Evolutionary conservation across 2,329 filamentous ascomycete species (phyloP), one percentile per base, ranked within the genome.

Genomic region (Colletotrichum eremochloae): DNA sequence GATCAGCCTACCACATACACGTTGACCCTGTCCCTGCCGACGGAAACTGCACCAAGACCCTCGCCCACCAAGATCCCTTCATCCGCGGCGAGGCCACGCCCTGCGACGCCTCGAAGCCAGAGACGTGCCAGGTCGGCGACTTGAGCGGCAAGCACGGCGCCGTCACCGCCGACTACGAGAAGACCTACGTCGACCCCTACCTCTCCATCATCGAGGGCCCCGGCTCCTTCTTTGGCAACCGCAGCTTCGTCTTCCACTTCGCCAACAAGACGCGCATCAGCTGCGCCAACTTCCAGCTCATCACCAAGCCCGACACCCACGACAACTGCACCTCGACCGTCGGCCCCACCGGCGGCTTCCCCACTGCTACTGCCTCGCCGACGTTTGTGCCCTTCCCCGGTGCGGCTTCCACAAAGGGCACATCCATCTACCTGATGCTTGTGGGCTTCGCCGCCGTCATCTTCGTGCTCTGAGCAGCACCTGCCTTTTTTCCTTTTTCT

Each of bases 101-200:
- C 6, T 96, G 93, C 82, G 85, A 94, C 77, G 48, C 82, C 14
- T 76, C 79, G 12, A 78, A 83, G 8, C 91, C 91, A 9, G 81
- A 88, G 73, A 90, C 89, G 12, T 96, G 93, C 84, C 90, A 96
- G 82, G 89, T 93, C 14, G 93, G 94, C 75, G 93, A 96, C 79
- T 85, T 95, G 68, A 88, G 89, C 76, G 93, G 93, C 78, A 96
- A 96, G 84, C 84, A 92, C 77, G 92, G 92, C 74, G 85, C 86
- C 72, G 87, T 93, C 77, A 55, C 50, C 48, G 38, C 55, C 2
- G 85, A 86, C 74, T 91, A 86, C 78, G 78, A 79, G 38, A 81
- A 79, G 67, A 82, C 81, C 61, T 92, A 89, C 81, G 78, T 80
- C 71, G 91, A 93, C 77, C 79, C 82, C 31, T 93, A 86, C 77